phyloP scores from a whole-genome alignment of 2,329 filamentous ascomycete genomes.

The Pseudogymnoascus sp. region DNA sequence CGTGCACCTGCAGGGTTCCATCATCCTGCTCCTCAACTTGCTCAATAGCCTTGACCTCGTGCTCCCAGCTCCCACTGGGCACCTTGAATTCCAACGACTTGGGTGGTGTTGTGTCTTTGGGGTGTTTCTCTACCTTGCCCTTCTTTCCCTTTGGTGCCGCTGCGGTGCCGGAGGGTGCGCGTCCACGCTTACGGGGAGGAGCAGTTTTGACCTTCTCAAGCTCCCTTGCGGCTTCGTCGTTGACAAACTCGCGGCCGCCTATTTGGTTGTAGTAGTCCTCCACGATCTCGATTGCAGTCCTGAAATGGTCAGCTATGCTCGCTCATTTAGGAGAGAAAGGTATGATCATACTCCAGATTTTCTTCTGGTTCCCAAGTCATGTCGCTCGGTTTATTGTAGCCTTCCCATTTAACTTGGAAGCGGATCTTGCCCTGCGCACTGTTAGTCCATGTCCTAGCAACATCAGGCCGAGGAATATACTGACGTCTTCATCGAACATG shows the following conservation, averaged over 20 bases:
- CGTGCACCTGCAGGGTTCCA: conserved; percentile 56
- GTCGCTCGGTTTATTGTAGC: conserved; percentile 62
- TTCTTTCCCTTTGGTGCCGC: background rate
- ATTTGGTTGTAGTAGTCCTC: conserved; percentile 54
- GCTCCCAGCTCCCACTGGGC: conserved; percentile 69
- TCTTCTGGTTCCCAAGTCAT: conserved; percentile 73
- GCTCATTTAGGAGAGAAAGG: background rate
- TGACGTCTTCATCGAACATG: conserved; percentile 43
- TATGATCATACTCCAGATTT: conserved; percentile 47
- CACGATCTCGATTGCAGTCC: conserved; percentile 51
- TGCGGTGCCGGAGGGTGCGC: background rate
- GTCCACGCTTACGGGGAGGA: background rate
- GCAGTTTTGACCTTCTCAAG: conserved; percentile 21
- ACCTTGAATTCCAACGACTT: conserved; percentile 49
- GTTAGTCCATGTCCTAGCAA: background rate
- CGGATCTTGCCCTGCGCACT: conserved; percentile 36
- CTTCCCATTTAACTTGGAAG: conserved; percentile 75
- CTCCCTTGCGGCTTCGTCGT: conserved; percentile 38
- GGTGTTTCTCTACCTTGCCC: conserved; percentile 36
- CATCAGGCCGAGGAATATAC: background rate
- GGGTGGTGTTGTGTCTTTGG: conserved; percentile 41
- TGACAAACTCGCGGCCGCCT: conserved; percentile 54
- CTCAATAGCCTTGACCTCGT: conserved; percentile 62
- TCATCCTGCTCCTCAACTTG: conserved; percentile 58
- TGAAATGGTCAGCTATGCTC: background rate